These are phyloP conservation scores for Epichloe brachyelytri DNA, from an alignment of 2,329 filamentous ascomycete genomes.

Conservation along the genomic window DNA sequence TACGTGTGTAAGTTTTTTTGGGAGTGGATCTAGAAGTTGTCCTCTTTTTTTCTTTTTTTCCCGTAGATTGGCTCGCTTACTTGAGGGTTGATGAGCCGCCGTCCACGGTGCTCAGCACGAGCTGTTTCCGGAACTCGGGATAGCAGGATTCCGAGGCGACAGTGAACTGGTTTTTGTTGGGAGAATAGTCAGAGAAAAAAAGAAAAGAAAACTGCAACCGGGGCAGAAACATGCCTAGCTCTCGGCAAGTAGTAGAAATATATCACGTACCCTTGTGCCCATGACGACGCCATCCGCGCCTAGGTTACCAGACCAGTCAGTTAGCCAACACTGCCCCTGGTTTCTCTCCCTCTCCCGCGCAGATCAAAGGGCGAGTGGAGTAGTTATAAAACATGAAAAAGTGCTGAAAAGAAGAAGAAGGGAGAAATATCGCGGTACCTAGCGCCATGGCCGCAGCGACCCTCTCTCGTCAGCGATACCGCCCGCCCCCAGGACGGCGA, in stretches of 20 bases:
- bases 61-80: slow-evolving; percentile 13
- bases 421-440: slow-evolving; percentile 23
- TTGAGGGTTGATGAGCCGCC: slow-evolving; percentile 33
- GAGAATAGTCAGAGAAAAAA: neutral
- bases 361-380: no score
- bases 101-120: slow-evolving; percentile 28
- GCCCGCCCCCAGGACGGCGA: slow-evolving; percentile 42
- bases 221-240: neutral
- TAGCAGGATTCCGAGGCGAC: slow-evolving; percentile 30
- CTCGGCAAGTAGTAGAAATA: neutral
- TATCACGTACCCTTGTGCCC: slow-evolving; percentile 26
- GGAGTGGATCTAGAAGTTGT: neutral
- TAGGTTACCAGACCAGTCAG: neutral
- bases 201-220: no score
- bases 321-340: neutral
- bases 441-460: slow-evolving; percentile 42
- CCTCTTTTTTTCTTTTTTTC: no score
- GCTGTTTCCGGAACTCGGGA: slow-evolving; percentile 26
- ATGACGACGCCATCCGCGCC: slow-evolving; percentile 31
- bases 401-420: no score
- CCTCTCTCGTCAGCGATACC: slow-evolving; percentile 45
- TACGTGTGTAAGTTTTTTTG: no score
- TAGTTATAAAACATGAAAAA: no score
- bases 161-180: slow-evolving; percentile 23
- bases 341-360: no score